These are phyloP conservation scores for Xylaria longipes DNA, from an alignment of 495 filamentous ascomycete species.

Conservation along the genomic window DNA sequence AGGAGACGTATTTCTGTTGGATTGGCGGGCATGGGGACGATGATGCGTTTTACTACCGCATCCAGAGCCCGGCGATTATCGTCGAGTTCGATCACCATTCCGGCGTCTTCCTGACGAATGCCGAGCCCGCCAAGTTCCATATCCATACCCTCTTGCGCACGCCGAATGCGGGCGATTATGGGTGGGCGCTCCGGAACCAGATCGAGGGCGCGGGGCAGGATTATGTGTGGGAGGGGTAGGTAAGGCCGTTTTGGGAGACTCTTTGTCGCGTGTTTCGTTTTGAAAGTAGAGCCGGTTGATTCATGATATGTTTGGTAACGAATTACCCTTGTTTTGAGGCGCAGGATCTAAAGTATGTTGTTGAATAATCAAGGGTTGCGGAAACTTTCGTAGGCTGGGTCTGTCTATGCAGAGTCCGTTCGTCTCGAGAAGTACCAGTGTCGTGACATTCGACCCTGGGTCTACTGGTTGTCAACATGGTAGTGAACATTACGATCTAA, in stretches of 20 bases:
- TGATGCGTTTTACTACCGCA: constrained; percentile 76
- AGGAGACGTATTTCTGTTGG: constrained; percentile 78
- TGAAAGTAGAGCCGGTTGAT: background rate
- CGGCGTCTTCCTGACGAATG: constrained; percentile 76
- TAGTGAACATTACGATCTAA: background rate
- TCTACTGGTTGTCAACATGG: background rate
- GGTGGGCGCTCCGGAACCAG: constrained; percentile 51
- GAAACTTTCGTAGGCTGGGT: no score
- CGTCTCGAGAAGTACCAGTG: no score
- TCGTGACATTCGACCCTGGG: no score
- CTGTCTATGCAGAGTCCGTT: no score
- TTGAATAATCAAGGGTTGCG: background rate
- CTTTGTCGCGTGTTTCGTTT: background rate
- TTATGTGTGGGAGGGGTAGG: constrained; percentile 50
- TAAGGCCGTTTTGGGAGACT: background rate
- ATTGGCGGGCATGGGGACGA: constrained; percentile 70
- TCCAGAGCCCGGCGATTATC: constrained; percentile 75
- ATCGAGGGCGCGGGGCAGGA: constrained; percentile 43
- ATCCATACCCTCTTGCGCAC: constrained; percentile 74
- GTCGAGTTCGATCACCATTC: constrained; percentile 83
- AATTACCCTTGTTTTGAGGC: background rate
- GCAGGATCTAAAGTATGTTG: background rate
- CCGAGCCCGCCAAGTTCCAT: constrained; percentile 76
- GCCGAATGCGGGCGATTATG: constrained; percentile 79
- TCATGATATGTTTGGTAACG: background rate